A percentile compares a stretch with the other conserved stretches of the same genome.
phyloP scores from a whole-genome alignment of 768 basidiomycete genomes.

The Pisolithus tinctorius region DNA sequence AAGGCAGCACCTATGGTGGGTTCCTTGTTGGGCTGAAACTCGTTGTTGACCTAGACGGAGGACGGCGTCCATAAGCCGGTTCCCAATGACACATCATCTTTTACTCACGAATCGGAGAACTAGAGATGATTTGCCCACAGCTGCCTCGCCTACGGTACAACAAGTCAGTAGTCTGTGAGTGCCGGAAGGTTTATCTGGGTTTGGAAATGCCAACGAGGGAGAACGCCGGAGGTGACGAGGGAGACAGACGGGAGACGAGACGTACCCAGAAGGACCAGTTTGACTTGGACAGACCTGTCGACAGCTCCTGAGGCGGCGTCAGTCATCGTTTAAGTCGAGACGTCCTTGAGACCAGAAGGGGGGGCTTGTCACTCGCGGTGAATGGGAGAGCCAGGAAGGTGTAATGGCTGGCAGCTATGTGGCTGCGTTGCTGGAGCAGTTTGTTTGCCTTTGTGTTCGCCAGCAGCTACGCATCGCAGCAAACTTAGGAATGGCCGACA shows the following conservation, averaged over 20 bases:
- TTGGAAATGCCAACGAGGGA: neutral
- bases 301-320: constrained; percentile 67
- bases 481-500: too few relatives aligned
- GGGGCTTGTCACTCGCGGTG: neutral
- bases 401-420: neutral
- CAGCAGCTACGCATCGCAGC: too few relatives aligned
- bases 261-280: constrained; percentile 91
- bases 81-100: constrained; percentile 6
- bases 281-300: constrained; percentile 95
- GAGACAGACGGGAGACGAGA: neutral
- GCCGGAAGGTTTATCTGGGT: neutral
- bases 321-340: constrained; percentile 44
- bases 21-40: constrained; percentile 98
- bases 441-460: constrained; percentile 14
- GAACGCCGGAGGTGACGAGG: neutral
- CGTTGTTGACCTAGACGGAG: constrained; percentile 72
- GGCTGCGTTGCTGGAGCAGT: neutral
- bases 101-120: constrained; percentile 87
- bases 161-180: neutral
- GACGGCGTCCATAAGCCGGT: neutral
- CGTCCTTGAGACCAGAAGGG: constrained; percentile 7
- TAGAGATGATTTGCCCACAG: constrained; percentile 98
- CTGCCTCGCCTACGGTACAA: constrained; percentile 77
- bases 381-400: neutral
- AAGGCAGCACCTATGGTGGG: constrained; percentile 98